Percentiles rank a stretch among this genome's conserved stretches.
These are phyloP conservation scores for Daldinia childiae DNA, from an alignment of 495 filamentous ascomycete genomes.

Conservation along the genomic window DNA sequence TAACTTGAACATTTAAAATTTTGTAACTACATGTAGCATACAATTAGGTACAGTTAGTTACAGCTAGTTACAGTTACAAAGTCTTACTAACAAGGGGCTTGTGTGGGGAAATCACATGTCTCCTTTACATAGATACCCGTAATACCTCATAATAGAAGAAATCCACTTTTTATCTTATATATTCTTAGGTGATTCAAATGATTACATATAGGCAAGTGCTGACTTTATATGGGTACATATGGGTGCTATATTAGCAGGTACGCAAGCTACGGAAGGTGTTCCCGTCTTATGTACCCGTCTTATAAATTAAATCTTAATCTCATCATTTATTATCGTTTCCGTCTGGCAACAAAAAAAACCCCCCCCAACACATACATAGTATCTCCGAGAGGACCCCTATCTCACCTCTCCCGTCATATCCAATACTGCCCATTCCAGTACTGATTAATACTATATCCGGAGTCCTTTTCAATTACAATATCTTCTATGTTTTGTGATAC, in stretches of 20 bases:
- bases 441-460: background rate
- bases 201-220: background rate
- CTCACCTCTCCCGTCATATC: background rate
- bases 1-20: too few species aligned
- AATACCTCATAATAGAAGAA: background rate
- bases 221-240: background rate
- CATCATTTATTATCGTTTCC: background rate
- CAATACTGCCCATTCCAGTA: background rate
- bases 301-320: background rate
- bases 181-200: background rate
- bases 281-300: too few species aligned
- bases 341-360: background rate
- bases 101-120: slow-evolving; percentile 6
- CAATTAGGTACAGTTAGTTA: too few species aligned
- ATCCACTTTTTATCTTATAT: background rate
- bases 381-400: background rate
- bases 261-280: background rate
- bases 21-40: too few species aligned
- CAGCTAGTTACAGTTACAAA: slow-evolving; percentile 9
- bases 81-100: slow-evolving; percentile 8
- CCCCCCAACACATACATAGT: background rate
- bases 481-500: background rate
- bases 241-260: background rate
- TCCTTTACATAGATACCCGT: background rate
- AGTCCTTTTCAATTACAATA: background rate